Conservation (phyloP, 2,329 filamentous ascomycete genomes). For the Penicillium sp. region DNA sequence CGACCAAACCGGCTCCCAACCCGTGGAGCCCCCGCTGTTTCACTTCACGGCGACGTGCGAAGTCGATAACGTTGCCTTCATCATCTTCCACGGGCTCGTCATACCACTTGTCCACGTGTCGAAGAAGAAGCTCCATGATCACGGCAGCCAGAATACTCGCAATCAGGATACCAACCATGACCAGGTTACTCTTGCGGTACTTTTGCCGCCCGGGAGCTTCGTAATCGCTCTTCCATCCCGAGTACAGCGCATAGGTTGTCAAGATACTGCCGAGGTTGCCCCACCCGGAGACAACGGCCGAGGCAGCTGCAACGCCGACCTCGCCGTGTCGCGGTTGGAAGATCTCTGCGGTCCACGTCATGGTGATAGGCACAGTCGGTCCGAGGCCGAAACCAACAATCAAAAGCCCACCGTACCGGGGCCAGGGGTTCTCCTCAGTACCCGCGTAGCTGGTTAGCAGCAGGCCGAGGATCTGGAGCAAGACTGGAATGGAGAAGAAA, state of each 20-base stretch:
- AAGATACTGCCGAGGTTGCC: conserved; percentile 83
- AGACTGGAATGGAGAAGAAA: conserved; percentile 75
- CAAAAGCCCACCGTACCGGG: conserved; percentile 81
- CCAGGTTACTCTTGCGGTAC: conserved; percentile 79
- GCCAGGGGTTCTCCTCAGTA: conserved; percentile 64
- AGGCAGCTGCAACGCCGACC: conserved; percentile 82
- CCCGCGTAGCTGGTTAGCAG: conserved; percentile 74
- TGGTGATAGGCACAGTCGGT: conserved; percentile 86
- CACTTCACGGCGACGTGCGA: conserved; percentile 36
- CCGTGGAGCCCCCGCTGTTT: conserved; percentile 39
- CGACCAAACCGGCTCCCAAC: conserved; percentile 22
- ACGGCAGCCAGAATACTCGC: conserved; percentile 69
- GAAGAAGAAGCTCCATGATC: conserved; percentile 65
- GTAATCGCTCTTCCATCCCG: conserved; percentile 77
- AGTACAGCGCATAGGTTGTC: conserved; percentile 86
- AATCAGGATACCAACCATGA: conserved; percentile 82
- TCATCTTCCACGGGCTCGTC: conserved; percentile 9
- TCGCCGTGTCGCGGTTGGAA: conserved; percentile 88
- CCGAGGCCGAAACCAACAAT: conserved; percentile 89
- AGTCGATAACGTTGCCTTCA: conserved; percentile 27
- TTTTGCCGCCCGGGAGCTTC: conserved; percentile 61
- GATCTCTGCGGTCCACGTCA: conserved; percentile 90
- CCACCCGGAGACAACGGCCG: conserved; percentile 79
- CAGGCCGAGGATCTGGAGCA: conserved; percentile 78
- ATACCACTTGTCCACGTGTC: conserved; percentile 37